Percentiles rank a stretch among this genome's conserved stretches.
Conservation (phyloP, 2,329 filamentous ascomycete genomes). For the Xylaria polymorpha region DNA sequence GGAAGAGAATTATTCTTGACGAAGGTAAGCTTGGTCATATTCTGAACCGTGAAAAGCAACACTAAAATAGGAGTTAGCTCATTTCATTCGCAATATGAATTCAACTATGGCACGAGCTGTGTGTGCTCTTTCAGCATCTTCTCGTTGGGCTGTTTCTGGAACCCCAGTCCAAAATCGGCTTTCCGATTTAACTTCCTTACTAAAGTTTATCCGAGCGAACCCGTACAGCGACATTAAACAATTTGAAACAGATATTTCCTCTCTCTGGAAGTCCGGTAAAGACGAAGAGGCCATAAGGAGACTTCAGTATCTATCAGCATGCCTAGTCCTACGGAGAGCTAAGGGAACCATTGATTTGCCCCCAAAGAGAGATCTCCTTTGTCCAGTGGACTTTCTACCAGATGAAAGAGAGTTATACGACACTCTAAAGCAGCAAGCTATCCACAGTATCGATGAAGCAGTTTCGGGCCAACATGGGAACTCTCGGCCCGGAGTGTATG, state of each 20-base stretch:
- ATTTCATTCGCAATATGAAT: slow-evolving; percentile 54
- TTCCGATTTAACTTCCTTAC: slow-evolving; percentile 55
- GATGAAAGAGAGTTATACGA: slow-evolving; percentile 8
- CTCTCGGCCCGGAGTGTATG: slow-evolving; percentile 44
- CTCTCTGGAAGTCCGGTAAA: slow-evolving; percentile 54
- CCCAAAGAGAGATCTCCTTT: slow-evolving; percentile 34
- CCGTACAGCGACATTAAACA: slow-evolving; percentile 55
- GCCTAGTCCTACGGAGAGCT: slow-evolving; percentile 55
- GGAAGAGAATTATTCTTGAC: slow-evolving; percentile 56
- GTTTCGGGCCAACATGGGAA: slow-evolving; percentile 40
- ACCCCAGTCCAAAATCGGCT: slow-evolving; percentile 62
- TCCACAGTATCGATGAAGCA: slow-evolving; percentile 50
- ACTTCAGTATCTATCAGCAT: slow-evolving; percentile 54
- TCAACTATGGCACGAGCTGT: slow-evolving; percentile 53
- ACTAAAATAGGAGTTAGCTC: slow-evolving; percentile 49
- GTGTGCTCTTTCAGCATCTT: slow-evolving; percentile 51
- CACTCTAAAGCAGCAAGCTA: background rate
- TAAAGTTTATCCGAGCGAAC: slow-evolving; percentile 57
- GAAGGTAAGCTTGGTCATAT: slow-evolving; percentile 49
- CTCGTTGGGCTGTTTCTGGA: slow-evolving; percentile 61
- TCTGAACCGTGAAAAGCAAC: background rate
- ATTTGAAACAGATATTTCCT: slow-evolving; percentile 55
- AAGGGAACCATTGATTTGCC: slow-evolving; percentile 56
- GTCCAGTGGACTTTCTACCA: slow-evolving; percentile 7
- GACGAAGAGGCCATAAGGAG: slow-evolving; percentile 53